A percentile compares a stretch with the other conserved stretches of the same genome.
phyloP scores from a whole-genome alignment of 306 rosid species.

The Castanospermum australe region DNA sequence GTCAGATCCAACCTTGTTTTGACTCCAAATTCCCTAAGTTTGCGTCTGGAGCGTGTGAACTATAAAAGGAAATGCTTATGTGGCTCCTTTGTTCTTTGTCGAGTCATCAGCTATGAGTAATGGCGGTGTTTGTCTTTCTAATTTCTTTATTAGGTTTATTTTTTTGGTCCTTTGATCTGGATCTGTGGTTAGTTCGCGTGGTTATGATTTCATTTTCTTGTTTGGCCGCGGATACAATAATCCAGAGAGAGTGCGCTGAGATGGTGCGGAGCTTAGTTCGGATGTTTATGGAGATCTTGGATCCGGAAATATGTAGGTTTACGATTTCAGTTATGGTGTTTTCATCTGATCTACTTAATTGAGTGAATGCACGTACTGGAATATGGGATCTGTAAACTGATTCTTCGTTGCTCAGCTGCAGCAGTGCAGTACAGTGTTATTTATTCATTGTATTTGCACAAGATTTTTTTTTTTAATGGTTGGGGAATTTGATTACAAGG shows the following conservation, averaged over 20 bases:
- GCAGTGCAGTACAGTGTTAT: not conserved
- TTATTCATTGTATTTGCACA: not conserved
- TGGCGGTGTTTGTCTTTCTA: not conserved
- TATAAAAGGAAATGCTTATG: not conserved
- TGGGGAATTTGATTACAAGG: not conserved
- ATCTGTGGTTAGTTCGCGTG: slow-evolving; percentile 34
- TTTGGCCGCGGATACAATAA: not conserved
- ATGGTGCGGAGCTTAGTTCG: not conserved
- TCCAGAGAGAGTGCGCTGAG: not conserved
- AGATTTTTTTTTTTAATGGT: not conserved
- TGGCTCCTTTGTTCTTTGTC: not conserved
- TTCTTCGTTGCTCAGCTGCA: not conserved
- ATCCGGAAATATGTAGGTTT: slow-evolving; percentile 28
- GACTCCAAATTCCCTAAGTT: not conserved
- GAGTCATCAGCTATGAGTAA: not conserved
- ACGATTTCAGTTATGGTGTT: slow-evolving; percentile 13
- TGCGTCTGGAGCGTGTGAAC: not conserved
- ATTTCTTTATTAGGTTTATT: not conserved
- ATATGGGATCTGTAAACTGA: not conserved
- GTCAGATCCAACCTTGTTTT: slow-evolving; percentile 44
- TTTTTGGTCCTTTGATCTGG: slow-evolving; percentile 37
- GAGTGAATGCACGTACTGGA: not conserved
- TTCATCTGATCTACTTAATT: not conserved
- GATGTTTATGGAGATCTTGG: slow-evolving; percentile 19
- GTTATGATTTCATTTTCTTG: not conserved